Evolutionary conservation across 2,329 filamentous ascomycete genomes (phyloP), one percentile per base, ranked within the genome.

Genomic region (Scorias spongiosa): DNA sequence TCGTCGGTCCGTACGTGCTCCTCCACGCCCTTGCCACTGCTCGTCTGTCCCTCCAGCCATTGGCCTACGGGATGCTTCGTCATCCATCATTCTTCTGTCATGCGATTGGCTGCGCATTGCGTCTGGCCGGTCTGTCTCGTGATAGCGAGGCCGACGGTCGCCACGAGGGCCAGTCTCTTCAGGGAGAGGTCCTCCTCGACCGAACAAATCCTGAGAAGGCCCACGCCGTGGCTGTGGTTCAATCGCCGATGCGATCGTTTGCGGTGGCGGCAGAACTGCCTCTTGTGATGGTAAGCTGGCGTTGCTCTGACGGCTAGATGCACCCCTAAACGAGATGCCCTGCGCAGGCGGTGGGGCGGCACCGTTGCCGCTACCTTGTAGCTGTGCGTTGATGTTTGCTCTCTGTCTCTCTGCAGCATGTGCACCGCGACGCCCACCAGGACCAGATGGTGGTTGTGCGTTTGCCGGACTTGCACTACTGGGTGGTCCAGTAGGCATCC

Each of bases 331-430:
- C 32, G 32, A 36, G 32, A 36, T 36, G 32, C 32, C 32, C 15
- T 36, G 32, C 15, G 32, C 11, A 15, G 32, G 11, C 15, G 32
- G 32, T 9, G 32, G 15, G 5, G 32, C 12, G 11, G 45, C 41
- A 10, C 43, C 44, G 37, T 40, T 47, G 15, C 43, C 49, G 29
- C 46, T 40, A 17, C 49, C 44, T 46, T 52, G 48, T 41, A 54
- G 29, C n/a, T 53, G 49, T n/a, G 54, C 49, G 40, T 56, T 56
- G 51, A 58, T 54, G 38, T 49, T 49, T 12, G 47, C 46, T 29
- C 52, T 47, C 41, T 57, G 53, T 34, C 55, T 42, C 18, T 54
- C 48, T 36, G 32, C 32, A 12, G 32, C 32, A 3, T 36, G 32
- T 15, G 12, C 32, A 5, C 12, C 15, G 15, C 32, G 32, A 15